Base-by-base conservation (phyloP, 1,284 basidiomycete genomes). In the Apiotrichum akiyoshidainum region DNA sequence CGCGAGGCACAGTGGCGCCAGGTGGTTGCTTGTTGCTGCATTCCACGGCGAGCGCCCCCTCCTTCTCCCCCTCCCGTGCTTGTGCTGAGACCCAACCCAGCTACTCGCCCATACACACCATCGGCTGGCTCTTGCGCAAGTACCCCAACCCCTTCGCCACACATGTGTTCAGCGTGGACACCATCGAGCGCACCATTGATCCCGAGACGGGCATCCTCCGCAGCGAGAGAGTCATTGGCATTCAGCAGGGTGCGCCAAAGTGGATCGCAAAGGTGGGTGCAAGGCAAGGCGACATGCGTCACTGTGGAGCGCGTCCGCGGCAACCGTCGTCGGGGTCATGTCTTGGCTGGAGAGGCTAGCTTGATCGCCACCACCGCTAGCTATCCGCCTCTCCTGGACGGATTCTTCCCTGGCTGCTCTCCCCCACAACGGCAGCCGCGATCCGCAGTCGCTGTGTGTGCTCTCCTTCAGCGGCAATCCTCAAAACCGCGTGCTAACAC, bases 91-190 rank as follows among this genome's bases (percentile, higher is more conserved):
- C 50, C 14, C 17, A 19, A 8, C 40, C 12, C 54, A 93, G 91
- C 65, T 89, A 91, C 71, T 83, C 89, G 56, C 91, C 90, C 83
- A 83, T 86, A 51, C 90, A 92, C 80, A 89, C 92, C 66, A 84
- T 92, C 66, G 87, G 87, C 73, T 88, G 88, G 67, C 88, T 94
- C 82, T 91, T 90, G 87, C 88, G 90, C 68, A 97, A 97, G 82
- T 97, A 97, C 77, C 93, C 93, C 49, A 96, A 96, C 75, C 89
- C 91, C 48, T 87, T 89, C 70, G 92, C 92, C 71, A 85, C 89
- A 10, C 93, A 97, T 77, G 94, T 97, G 65, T 82, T 90, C 66
- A 90, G 88, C 62, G 86, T 97, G 68, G 93, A 97, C 77, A 91
- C 92, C 21, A 66, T 96, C 54, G 87, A 90, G 76, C 86, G 92